phyloP scores from a whole-genome alignment of 192 early-diverging fungal genomes.

The Coemansia sp. region DNA sequence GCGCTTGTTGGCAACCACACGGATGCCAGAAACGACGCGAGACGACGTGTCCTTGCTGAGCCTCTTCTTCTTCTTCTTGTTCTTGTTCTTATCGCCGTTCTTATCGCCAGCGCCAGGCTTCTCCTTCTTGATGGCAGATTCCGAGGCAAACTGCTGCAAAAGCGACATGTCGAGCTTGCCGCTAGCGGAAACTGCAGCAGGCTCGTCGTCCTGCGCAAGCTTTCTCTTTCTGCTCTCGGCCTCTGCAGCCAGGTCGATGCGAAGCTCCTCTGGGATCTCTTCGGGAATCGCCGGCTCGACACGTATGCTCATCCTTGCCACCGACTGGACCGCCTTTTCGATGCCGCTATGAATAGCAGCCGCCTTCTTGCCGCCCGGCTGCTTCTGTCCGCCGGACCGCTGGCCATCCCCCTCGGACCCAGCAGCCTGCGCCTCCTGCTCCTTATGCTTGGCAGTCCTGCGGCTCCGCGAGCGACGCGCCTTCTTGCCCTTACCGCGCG shows the following conservation, averaged over 20 bases:
- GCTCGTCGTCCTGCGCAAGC: background rate
- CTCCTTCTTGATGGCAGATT: conserved; percentile 20
- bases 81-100: conserved; percentile 9
- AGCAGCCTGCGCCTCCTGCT: background rate
- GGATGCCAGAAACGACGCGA: conserved; percentile 46
- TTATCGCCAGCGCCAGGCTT: conserved; percentile 21
- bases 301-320: conserved; percentile 14
- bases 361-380: conserved; percentile 1
- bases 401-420: conserved; percentile 9
- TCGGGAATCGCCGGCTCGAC: conserved; percentile 17
- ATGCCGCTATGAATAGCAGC: conserved; percentile 3
- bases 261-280: conserved; percentile 41
- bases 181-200: background rate
- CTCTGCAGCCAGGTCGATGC: conserved; percentile 14
- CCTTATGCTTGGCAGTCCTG: conserved; percentile 16
- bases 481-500: conserved; percentile 19
- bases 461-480: conserved; percentile 37
- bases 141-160: conserved; percentile 36
- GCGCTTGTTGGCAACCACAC: conserved; percentile 37
- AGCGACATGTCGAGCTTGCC: conserved; percentile 37
- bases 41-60: conserved; percentile 12
- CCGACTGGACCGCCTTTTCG: conserved; percentile 14
- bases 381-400: background rate
- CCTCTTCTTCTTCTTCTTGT: conserved; percentile 6
- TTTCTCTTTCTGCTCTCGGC: background rate